A percentile compares a stretch with the other conserved stretches of the same genome.
Conservation (phyloP, 1,284 basidiomycete genomes). For the Cryptococcus jaspeensis region DNA sequence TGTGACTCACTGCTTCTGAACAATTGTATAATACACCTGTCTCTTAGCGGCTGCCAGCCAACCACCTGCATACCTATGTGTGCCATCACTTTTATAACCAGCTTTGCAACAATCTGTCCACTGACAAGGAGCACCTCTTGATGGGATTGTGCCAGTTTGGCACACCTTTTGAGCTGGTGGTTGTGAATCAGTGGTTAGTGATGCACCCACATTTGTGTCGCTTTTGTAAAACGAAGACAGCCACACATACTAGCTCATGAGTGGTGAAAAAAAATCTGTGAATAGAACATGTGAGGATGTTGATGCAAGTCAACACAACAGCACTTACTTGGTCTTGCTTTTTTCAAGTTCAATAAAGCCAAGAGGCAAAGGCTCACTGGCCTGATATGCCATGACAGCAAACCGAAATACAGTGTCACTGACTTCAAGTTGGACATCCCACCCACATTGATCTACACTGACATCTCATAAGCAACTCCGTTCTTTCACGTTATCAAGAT, state of each 20-base stretch:
- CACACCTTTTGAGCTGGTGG: slow-evolving; percentile 33
- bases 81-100: slow-evolving; percentile 64
- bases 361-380: slow-evolving; percentile 3
- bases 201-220: neutral
- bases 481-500: neutral
- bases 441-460: too few relatives aligned
- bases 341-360: slow-evolving; percentile 10
- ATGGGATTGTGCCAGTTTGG: slow-evolving; percentile 32
- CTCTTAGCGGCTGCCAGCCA: neutral
- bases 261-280: slow-evolving; percentile 61
- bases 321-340: slow-evolving; percentile 8
- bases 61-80: slow-evolving; percentile 55
- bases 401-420: slow-evolving; percentile 9
- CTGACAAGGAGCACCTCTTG: slow-evolving; percentile 67
- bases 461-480: too few relatives aligned
- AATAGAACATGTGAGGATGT: neutral
- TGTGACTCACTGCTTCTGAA: slow-evolving; percentile 69
- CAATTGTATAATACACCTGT: slow-evolving; percentile 72
- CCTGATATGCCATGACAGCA: neutral
- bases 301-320: neutral
- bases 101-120: slow-evolving; percentile 71
- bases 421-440: neutral
- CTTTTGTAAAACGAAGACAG: neutral
- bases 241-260: slow-evolving; percentile 66
- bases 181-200: too few relatives aligned